Conservation (phyloP, 495 filamentous ascomycete species). For the Bombardia bombarda region DNA sequence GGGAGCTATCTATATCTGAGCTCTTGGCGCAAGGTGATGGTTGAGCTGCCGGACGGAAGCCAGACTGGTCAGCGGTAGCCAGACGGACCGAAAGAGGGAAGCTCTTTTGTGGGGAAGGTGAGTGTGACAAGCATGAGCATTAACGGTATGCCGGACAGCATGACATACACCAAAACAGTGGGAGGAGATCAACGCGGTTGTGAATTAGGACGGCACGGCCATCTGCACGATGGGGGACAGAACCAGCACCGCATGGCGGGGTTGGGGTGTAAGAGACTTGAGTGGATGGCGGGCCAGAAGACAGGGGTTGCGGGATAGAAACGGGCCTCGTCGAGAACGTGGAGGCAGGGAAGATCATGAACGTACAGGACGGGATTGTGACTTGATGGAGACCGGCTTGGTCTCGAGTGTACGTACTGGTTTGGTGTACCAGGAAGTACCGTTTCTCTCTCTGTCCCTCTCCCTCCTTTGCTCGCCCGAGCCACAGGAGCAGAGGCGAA, state of each 20-base stretch:
- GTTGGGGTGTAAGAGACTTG: conserved; percentile 23
- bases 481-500: neutral
- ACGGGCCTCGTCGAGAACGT: conserved; percentile 24
- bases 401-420: conserved; percentile 1
- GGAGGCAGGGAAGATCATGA: conserved; percentile 24
- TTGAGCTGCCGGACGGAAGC: conserved; percentile 21
- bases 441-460: neutral
- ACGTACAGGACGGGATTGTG: conserved; percentile 20
- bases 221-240: conserved; percentile 29
- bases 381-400: conserved; percentile 5
- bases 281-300: conserved; percentile 15
- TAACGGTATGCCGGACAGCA: conserved; percentile 34
- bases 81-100: conserved; percentile 31
- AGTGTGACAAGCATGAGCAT: conserved; percentile 37
- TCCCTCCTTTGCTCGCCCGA: neutral
- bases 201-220: conserved; percentile 27
- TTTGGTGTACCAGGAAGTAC: neutral
- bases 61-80: conserved; percentile 33
- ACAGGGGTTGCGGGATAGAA: conserved; percentile 23
- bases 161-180: conserved; percentile 34
- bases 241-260: conserved; percentile 31
- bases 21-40: conserved; percentile 28
- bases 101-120: conserved; percentile 31
- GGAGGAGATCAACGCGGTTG: conserved; percentile 35
- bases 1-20: conserved; percentile 33